These are phyloP conservation scores for Uromyces viciae-fabae DNA, from an alignment of 1,284 basidiomycete species.

Conservation along the genomic window DNA sequence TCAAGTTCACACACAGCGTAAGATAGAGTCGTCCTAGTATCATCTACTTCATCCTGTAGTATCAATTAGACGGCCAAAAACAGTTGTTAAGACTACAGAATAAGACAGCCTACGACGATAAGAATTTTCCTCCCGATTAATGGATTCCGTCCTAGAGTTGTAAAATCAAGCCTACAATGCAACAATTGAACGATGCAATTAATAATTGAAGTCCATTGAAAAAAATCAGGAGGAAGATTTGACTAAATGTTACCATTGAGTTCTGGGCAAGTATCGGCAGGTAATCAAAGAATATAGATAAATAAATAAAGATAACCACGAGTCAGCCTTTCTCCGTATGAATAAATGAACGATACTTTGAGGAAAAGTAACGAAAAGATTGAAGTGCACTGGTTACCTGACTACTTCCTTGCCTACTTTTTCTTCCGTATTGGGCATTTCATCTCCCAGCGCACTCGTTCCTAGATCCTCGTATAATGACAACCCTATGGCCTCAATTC, in stretches of 20 bases:
- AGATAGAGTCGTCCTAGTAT: constrained; percentile 70
- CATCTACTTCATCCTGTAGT: constrained; percentile 82
- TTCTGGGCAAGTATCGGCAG: neutral
- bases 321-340: no score
- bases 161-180: constrained; percentile 33
- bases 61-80: no score
- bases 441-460: constrained; percentile 36
- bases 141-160: constrained; percentile 60
- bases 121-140: constrained; percentile 74
- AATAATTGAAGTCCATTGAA: neutral
- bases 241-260: neutral
- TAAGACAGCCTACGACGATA: constrained; percentile 66
- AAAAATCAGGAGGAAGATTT: neutral
- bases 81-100: neutral
- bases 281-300: neutral
- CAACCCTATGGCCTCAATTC: constrained; percentile 82
- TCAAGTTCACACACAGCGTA: constrained; percentile 82
- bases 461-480: constrained; percentile 79
- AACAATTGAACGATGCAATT: neutral
- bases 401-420: constrained; percentile 39
- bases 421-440: constrained; percentile 38
- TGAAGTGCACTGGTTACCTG: constrained; percentile 5
- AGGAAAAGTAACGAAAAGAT: no score
- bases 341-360: no score
- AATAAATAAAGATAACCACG: no score